Evolutionary conservation across 2,329 filamentous ascomycete species (phyloP), one percentile per base, ranked within the genome.

Genomic region (Ascochyta fabae): DNA sequence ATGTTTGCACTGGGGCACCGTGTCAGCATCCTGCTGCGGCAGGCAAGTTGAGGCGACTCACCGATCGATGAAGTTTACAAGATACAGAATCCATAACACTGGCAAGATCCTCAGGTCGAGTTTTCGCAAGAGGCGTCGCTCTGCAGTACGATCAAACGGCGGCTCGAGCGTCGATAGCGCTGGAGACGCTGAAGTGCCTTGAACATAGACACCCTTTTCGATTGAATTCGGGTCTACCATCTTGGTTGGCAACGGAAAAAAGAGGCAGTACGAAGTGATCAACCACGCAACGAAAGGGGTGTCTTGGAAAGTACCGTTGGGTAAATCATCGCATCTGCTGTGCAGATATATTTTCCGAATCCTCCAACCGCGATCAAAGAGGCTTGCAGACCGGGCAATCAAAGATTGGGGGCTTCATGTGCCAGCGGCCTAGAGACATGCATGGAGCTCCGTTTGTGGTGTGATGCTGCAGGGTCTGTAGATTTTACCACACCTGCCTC

Each of bases 51-150:
- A 19, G 8, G 2, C 3, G 6, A 22, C 53, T 13, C 55, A 67
- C 66, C 70, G 62, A 48, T 74, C 72, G 27, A 74, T 66, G 47
- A 73, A 74, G 48, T 67, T 68, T 1, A 71, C 65, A 8, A 74
- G 57, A 46, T 73, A 73, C 2, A 74, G 60, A n/a, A 72, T 36
- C 66, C 69, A 74, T 33, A 74, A 60, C 3, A 73, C 58, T 6
- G 70, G 71, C 8, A 73, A 36, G 15, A 73, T 65, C 2, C 62
- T 60, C 10, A 72, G 16, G 50, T 74, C 71, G 12, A 73, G 66
- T 50, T 72, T 71, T 13, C 68, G 64, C 12, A 73, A 10, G 3
- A 74, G 60, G 8, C 60, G 59, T 19, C 58, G 47, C 42, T 74
- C 70, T 15, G 66, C 66, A 15, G 52, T 58, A 16, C 54, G 65